Percentiles rank a stretch among this genome's conserved stretches.
These are phyloP conservation scores for Moringa oleifera DNA, from an alignment of 345 rosid species.

Conservation along the genomic window DNA sequence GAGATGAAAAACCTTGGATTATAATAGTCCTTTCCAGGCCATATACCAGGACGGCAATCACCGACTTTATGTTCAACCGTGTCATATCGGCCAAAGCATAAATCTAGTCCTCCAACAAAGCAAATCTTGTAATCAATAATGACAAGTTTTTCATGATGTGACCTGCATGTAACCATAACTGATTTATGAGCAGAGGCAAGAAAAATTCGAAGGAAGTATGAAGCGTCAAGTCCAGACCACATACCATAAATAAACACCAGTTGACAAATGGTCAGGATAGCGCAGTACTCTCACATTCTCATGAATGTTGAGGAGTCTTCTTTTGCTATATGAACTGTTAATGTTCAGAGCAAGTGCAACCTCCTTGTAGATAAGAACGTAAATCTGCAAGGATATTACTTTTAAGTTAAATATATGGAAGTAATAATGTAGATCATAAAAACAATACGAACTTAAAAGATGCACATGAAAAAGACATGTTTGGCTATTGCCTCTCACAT, in stretches of 20 bases:
- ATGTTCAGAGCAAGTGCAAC: conserved; percentile 84
- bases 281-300: conserved; percentile 84
- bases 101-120: conserved; percentile 89
- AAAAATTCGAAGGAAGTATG: not conserved
- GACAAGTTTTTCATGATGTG: conserved; percentile 93
- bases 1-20: conserved; percentile 62
- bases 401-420: not conserved
- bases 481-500: not conserved
- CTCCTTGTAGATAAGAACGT: conserved; percentile 88
- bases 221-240: not conserved
- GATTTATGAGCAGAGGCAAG: conserved; percentile 15
- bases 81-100: conserved; percentile 92
- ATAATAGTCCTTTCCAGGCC: conserved; percentile 97
- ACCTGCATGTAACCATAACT: conserved; percentile 40
- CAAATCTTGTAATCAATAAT: conserved; percentile 74
- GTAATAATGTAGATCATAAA: not conserved
- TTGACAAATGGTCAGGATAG: conserved; percentile 75
- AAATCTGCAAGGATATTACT: conserved; percentile 73
- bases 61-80: conserved; percentile 68
- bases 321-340: conserved; percentile 81
- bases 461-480: not conserved
- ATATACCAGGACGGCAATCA: conserved; percentile 58
- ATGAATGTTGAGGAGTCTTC: conserved; percentile 66
- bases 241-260: conserved; percentile 84
- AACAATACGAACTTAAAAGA: too few species aligned